phyloP scores from a whole-genome alignment of 1,139 yeast species.

The Blastobotrys proliferans region DNA sequence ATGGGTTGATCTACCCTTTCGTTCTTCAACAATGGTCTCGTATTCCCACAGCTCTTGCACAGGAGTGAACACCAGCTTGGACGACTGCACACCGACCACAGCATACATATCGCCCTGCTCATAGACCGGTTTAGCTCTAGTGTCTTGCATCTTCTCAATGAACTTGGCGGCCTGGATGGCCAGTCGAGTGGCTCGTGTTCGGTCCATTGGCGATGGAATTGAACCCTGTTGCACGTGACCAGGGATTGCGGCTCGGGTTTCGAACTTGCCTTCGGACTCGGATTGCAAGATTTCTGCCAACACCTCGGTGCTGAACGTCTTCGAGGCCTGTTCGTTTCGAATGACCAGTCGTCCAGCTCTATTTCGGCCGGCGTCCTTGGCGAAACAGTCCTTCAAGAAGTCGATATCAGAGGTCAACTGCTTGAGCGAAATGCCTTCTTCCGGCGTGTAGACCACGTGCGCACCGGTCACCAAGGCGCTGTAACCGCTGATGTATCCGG shows the following conservation, averaged over 20 bases:
- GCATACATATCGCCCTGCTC: slow-evolving; percentile 60
- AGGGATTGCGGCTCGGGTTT: slow-evolving; percentile 93
- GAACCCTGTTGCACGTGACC: slow-evolving; percentile 99
- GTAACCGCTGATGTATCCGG: slow-evolving; percentile 87
- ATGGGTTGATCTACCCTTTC: slow-evolving; percentile 86
- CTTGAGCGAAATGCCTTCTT: slow-evolving; percentile 68
- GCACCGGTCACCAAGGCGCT: slow-evolving; percentile 93
- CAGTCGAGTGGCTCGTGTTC: slow-evolving; percentile 85
- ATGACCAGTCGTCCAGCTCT: slow-evolving; percentile 83
- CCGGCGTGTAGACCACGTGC: slow-evolving; percentile 89
- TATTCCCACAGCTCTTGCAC: slow-evolving; percentile 73
- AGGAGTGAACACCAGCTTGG: slow-evolving; percentile 71
- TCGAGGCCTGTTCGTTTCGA: slow-evolving; percentile 81
- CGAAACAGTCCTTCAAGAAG: slow-evolving; percentile 63
- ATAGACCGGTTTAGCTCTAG: slow-evolving; percentile 25
- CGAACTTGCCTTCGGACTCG: slow-evolving; percentile 72
- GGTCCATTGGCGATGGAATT: slow-evolving; percentile 89
- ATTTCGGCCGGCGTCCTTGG: slow-evolving; percentile 71
- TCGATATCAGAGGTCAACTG: slow-evolving; percentile 75
- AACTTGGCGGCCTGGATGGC: slow-evolving; percentile 86
- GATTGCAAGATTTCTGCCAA: slow-evolving; percentile 78
- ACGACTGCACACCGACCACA: slow-evolving; percentile 79
- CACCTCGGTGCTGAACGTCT: slow-evolving; percentile 73
- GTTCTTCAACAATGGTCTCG: slow-evolving; percentile 72
- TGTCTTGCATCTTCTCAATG: slow-evolving; percentile 48